phyloP scores from a whole-genome alignment of 192 early-diverging fungal species.

The Phlyctochytrium planicorne region DNA sequence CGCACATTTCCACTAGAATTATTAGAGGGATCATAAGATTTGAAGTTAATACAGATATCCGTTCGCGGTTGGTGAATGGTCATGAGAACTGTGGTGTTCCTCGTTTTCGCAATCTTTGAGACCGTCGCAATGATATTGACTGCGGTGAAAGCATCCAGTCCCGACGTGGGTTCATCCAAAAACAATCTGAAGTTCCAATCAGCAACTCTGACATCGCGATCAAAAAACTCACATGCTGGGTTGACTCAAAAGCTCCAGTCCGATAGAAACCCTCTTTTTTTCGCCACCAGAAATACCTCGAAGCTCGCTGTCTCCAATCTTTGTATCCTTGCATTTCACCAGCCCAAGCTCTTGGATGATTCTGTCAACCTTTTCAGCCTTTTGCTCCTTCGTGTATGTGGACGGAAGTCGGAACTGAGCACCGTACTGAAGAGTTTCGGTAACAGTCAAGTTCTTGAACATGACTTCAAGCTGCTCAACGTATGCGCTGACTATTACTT shows the following conservation, averaged over 20 bases:
- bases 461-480: background rate
- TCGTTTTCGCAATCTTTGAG: constrained; percentile 37
- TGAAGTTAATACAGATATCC: constrained; percentile 48
- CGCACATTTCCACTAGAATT: constrained; percentile 47
- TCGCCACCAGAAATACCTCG: constrained; percentile 92
- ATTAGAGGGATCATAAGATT: background rate
- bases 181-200: constrained; percentile 70
- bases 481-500: constrained; percentile 45
- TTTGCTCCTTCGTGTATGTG: constrained; percentile 10
- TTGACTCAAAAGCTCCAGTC: constrained; percentile 85
- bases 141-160: constrained; percentile 59
- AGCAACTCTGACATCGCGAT: too few relatives aligned
- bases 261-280: constrained; percentile 87
- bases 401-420: background rate
- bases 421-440: constrained; percentile 66
- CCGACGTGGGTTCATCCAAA: constrained; percentile 70
- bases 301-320: constrained; percentile 59
- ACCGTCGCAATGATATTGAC: constrained; percentile 46
- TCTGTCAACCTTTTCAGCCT: constrained; percentile 57
- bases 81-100: constrained; percentile 46
- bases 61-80: constrained; percentile 57
- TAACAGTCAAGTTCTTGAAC: constrained; percentile 79
- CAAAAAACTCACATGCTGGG: too few relatives aligned
- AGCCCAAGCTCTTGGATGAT: constrained; percentile 61
- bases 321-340: constrained; percentile 47